These are phyloP conservation scores for Sclerotinia subarctica DNA, from an alignment of 2,329 filamentous ascomycete genomes.

Conservation along the genomic window DNA sequence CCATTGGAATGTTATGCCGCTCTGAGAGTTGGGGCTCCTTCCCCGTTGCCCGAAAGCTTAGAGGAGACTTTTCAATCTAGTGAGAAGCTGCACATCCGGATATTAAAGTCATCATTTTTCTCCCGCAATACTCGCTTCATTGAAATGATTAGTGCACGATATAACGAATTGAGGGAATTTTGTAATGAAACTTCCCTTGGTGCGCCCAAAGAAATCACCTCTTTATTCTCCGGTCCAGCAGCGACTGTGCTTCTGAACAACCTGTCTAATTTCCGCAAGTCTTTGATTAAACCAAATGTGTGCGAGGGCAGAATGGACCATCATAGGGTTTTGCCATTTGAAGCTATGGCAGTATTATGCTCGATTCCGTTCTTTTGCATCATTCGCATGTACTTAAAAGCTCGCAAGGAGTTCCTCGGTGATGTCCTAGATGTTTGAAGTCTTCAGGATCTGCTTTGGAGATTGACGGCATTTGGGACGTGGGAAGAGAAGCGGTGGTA, in stretches of 20 bases:
- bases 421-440: not conserved
- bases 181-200: not conserved
- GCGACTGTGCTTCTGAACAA: not conserved
- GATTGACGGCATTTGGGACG: not conserved
- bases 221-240: not conserved
- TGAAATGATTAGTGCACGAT: not conserved
- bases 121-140: not conserved
- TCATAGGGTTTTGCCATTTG: not conserved
- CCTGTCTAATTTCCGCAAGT: not conserved
- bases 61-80: not conserved
- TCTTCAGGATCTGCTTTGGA: not conserved
- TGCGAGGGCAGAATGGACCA: not conserved
- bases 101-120: not conserved
- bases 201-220: not conserved
- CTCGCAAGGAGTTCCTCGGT: not conserved
- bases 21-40: not conserved
- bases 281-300: not conserved
- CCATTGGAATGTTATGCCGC: not conserved
- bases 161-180: not conserved
- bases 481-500: not conserved
- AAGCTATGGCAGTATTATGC: not conserved
- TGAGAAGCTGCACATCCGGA: fast-evolving
- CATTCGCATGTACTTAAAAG: not conserved
- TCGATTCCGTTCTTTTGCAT: not conserved
- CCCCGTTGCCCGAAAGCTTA: not conserved